Percentiles rank a stretch among this genome's conserved stretches.
These are phyloP conservation scores for Beauveria rudraprayagi DNA, from an alignment of 2,329 filamentous ascomycete species.

Conservation along the genomic window DNA sequence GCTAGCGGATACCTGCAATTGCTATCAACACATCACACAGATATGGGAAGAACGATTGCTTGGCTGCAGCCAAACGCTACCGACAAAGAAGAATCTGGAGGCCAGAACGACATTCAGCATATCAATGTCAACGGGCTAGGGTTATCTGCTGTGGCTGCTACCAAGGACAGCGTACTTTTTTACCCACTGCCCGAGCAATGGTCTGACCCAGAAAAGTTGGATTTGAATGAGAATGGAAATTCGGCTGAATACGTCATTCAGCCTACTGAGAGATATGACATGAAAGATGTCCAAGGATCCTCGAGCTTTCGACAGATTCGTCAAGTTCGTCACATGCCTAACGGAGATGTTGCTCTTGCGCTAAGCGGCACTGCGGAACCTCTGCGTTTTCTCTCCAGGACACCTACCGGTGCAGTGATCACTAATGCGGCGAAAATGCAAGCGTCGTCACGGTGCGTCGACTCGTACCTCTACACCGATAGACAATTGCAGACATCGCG, in stretches of 20 bases:
- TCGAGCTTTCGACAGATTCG: background rate
- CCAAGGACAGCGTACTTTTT: conserved; percentile 13
- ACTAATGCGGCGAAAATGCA: conserved; percentile 24
- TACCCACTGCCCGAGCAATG: conserved; percentile 9
- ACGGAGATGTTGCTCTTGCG: background rate
- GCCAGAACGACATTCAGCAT: conserved; percentile 13
- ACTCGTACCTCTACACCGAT: conserved; percentile 3
- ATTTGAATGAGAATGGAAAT: background rate
- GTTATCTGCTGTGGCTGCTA: conserved; percentile 13
- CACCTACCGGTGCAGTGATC: conserved; percentile 28
- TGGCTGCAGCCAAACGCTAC: conserved; percentile 12
- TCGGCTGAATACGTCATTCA: background rate
- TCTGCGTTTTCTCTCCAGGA: conserved; percentile 31
- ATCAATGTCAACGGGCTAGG: conserved; percentile 12
- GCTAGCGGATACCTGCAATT: conserved; percentile 35
- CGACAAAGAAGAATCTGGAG: background rate
- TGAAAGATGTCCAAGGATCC: background rate
- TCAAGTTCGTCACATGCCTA: background rate
- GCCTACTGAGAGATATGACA: background rate
- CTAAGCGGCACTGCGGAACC: conserved; percentile 19
- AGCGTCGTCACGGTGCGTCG: background rate
- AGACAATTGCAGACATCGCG: conserved; percentile 16
- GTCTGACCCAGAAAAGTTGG: background rate
- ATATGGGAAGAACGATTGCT: conserved; percentile 18
- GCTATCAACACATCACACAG: conserved; percentile 26